Base-by-base conservation (phyloP, 1,284 basidiomycete genomes). In the Ganoderma sp. region DNA sequence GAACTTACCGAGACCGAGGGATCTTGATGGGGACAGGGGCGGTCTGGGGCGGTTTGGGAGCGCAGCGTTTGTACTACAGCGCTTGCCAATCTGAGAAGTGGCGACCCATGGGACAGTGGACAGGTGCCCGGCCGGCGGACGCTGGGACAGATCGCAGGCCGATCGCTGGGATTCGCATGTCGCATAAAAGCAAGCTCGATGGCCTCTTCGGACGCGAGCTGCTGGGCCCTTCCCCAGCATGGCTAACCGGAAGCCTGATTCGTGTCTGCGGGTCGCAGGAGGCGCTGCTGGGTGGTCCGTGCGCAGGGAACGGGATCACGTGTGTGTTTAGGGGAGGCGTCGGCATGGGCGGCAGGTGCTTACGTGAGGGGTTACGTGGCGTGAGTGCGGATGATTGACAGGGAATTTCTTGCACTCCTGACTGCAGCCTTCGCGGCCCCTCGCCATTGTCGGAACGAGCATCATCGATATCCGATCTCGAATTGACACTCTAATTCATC, bases 391-490 rank as follows among this genome's bases (percentile, higher is more conserved):
- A 41, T 39, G 68, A 63, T 61, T 63, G 69, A 54, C 41, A 64
- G 54, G 64, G 64, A 48, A 62, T 43, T 57, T 60, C 41, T 58
- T 59, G 52, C 22, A 52, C 39, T 61, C 57, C 52, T 66, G 65
- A 52, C 66, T 67, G 64, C 54, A 52, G 61, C 63, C 64, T 63
- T 59, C 41, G 58, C 58, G 58, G 52, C 52, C 68, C 52, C 52
- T 56, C 52, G 63, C 67, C 69, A 67, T 70, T 67, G 69, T 67
- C 69, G 69, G 68, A 57, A 65, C 68, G 69, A 70, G 69, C 66
- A 67, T 70, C 69, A 70, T 70, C 69, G 69, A 70, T 70, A 69
- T 65, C 69, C 69, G 69, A 69, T 58, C 66, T 65, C 66, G 63
- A 60, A 61, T 61, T 67, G 63, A 65, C 69, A 65, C 48, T 67